phyloP scores from a whole-genome alignment of 352 stramenopile species.

The Pythium graminicola region DNA sequence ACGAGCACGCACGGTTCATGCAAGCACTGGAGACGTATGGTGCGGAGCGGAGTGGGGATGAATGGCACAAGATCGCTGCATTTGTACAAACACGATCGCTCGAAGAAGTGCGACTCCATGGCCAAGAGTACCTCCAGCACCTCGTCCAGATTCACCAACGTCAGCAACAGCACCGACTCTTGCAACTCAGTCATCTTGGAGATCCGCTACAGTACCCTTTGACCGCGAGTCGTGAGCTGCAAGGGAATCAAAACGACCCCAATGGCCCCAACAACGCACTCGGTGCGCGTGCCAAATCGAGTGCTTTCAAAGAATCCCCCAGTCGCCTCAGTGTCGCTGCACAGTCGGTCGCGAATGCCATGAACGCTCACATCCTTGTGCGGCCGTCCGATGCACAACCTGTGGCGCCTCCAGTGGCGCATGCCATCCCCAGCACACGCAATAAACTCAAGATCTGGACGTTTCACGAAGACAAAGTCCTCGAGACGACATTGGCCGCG shows the following conservation, averaged over 20 bases:
- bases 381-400: conserved; percentile 7
- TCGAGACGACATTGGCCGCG: conserved; percentile 62
- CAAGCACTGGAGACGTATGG: conserved; percentile 72
- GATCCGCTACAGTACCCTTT: background rate
- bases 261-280: conserved; percentile 24
- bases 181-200: conserved; percentile 13
- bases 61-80: conserved; percentile 63
- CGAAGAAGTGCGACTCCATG: conserved; percentile 61
- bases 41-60: conserved; percentile 37
- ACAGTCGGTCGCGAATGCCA: conserved; percentile 14
- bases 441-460: conserved; percentile 51
- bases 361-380: conserved; percentile 12
- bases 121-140: conserved; percentile 64
- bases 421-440: background rate
- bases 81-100: conserved; percentile 66
- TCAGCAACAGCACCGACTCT: conserved; percentile 12
- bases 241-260: conserved; percentile 31
- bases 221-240: conserved; percentile 5
- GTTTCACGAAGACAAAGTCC: conserved; percentile 77
- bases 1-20: conserved; percentile 79
- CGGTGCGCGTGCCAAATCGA: background rate
- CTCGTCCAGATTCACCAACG: conserved; percentile 46
- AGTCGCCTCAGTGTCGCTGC: conserved; percentile 16
- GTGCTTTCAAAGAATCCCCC: background rate
- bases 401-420: background rate